Evolutionary conservation across 2,329 filamentous ascomycete genomes (phyloP).

Genomic region (Sordariomycetes sp.): DNA sequence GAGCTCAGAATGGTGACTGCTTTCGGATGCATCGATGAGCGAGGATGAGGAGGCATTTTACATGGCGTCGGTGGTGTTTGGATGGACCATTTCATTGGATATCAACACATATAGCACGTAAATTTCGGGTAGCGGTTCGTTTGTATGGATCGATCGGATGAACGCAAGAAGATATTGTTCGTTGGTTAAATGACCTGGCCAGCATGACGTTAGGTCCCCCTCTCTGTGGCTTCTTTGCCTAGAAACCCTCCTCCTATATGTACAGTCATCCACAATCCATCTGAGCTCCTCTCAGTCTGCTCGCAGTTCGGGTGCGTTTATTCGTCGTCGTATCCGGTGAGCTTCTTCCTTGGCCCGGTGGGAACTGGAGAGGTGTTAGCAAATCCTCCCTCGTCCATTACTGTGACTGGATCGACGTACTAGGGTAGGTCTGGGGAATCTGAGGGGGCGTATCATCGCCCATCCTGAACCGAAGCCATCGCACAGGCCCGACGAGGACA

Average conservation of each 20-base stretch:
- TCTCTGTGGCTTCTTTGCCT: not conserved
- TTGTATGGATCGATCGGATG: not conserved
- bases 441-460: constrained; percentile 65
- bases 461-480: constrained; percentile 61
- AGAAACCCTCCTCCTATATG: not conserved
- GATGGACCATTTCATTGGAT: too few species aligned
- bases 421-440: constrained; percentile 85
- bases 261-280: constrained; percentile 4
- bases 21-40: too few species aligned
- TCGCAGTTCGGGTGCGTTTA: constrained; percentile 13
- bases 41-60: too few species aligned
- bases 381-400: constrained; percentile 1
- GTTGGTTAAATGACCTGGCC: too few species aligned
- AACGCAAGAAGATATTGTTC: too few species aligned
- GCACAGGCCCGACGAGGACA: constrained; percentile 57
- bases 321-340: constrained; percentile 53
- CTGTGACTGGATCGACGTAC: constrained; percentile 44
- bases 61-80: too few species aligned
- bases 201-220: too few species aligned
- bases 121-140: too few species aligned
- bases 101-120: too few species aligned
- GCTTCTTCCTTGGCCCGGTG: constrained; percentile 45
- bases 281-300: too few species aligned
- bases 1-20: too few species aligned
- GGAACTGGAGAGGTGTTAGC: constrained; percentile 34